A percentile compares a stretch with the other conserved stretches of the same genome.
phyloP scores from a whole-genome alignment of 2,329 filamentous ascomycete species.

The Teratosphaeria gauchensis region DNA sequence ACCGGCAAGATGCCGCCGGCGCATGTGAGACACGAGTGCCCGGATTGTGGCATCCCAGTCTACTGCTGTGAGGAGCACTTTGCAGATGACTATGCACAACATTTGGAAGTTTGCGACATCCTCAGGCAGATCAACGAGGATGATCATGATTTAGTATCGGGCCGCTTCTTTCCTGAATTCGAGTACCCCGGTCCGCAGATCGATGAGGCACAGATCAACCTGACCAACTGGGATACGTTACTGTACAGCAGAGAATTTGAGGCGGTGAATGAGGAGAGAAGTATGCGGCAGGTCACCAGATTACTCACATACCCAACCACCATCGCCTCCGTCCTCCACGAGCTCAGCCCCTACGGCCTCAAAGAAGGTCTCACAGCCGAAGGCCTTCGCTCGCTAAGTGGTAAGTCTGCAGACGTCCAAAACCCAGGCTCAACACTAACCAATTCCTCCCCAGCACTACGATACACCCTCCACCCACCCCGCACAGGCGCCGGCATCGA shows the following conservation, averaged over 20 bases:
- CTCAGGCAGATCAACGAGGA: slow-evolving; percentile 93
- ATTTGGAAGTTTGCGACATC: slow-evolving; percentile 85
- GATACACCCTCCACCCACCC: slow-evolving; percentile 88
- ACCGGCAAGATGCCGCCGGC: slow-evolving; percentile 55
- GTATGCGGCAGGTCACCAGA: slow-evolving; percentile 85
- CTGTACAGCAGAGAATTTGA: slow-evolving; percentile 86
- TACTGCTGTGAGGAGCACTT: slow-evolving; percentile 94
- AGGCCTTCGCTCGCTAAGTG: slow-evolving; percentile 86
- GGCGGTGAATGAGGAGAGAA: slow-evolving; percentile 82
- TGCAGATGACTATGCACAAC: slow-evolving; percentile 89
- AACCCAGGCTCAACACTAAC: slow-evolving; percentile 9
- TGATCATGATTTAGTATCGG: slow-evolving; percentile 86
- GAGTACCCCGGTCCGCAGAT: slow-evolving; percentile 82
- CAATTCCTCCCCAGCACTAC: slow-evolving; percentile 51
- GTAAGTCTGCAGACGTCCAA: slow-evolving; percentile 42
- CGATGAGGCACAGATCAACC: slow-evolving; percentile 87
- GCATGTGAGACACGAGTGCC: slow-evolving; percentile 88
- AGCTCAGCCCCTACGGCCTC: slow-evolving; percentile 84
- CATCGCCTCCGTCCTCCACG: slow-evolving; percentile 82
- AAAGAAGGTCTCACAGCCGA: slow-evolving; percentile 73
- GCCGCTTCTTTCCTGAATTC: slow-evolving; percentile 87
- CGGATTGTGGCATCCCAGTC: slow-evolving; percentile 87
- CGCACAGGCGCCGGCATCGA: slow-evolving; percentile 62
- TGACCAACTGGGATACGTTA: slow-evolving; percentile 98
- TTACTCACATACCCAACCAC: slow-evolving; percentile 91